Percentiles rank a stretch among this genome's conserved stretches.
These are phyloP conservation scores for Skeletonema grethae DNA, from an alignment of 108 stramenopile species.

Conservation along the genomic window DNA sequence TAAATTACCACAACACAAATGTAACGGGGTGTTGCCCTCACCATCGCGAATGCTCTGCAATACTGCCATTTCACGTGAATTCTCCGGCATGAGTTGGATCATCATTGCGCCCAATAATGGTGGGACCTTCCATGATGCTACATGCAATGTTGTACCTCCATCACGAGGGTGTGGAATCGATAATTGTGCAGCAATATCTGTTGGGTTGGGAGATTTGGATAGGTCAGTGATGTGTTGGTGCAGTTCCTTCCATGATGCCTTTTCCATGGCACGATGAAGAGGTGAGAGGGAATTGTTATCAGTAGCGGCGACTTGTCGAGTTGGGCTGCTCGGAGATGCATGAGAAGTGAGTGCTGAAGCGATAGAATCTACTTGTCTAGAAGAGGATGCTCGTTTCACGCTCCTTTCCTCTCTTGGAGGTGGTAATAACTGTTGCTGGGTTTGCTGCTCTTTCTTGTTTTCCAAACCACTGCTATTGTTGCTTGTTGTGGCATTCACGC, in stretches of 20 bases:
- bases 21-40: constrained; percentile 60
- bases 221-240: neutral
- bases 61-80: constrained; percentile 18
- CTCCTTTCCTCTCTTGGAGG: neutral
- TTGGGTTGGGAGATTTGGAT: constrained; percentile 1
- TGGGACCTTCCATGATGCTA: constrained; percentile 57
- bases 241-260: neutral
- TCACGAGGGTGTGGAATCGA: constrained; percentile 33
- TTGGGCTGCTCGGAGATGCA: neutral
- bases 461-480: neutral
- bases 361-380: constrained; percentile 29
- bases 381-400: neutral
- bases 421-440: neutral
- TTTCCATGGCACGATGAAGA: neutral
- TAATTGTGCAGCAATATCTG: constrained; percentile 15
- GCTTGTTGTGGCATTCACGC: neutral
- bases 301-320: neutral
- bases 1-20: constrained; percentile 55
- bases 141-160: constrained; percentile 45
- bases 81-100: constrained; percentile 45
- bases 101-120: constrained; percentile 38
- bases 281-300: neutral
- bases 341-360: constrained; percentile 23
- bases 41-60: constrained; percentile 36
- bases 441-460: neutral